A percentile compares a stretch with the other conserved stretches of the same genome.
phyloP scores from a whole-genome alignment of 768 basidiomycete species.

The Naganishia vaughanmartiniae region DNA sequence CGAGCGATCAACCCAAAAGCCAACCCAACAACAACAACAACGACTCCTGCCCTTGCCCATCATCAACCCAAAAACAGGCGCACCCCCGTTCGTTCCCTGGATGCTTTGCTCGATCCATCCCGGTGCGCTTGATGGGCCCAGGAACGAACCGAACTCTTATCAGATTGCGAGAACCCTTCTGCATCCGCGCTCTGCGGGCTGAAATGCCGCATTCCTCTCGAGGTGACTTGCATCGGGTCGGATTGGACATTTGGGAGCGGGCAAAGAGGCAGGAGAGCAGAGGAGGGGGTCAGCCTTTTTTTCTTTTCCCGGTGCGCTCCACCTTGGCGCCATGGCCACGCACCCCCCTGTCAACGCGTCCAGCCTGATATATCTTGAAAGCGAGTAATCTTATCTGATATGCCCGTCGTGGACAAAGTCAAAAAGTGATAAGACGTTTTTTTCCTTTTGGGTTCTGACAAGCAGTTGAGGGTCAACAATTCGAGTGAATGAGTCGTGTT shows the following conservation, averaged over 20 bases:
- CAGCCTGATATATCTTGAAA: slow-evolving; percentile 10
- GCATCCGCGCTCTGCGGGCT: background rate
- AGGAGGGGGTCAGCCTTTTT: too few relatives aligned
- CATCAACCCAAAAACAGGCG: background rate
- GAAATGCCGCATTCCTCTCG: background rate
- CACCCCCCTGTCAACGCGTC: too few relatives aligned
- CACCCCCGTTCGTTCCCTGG: too few relatives aligned
- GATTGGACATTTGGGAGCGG: slow-evolving; percentile 8
- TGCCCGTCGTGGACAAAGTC: too few relatives aligned
- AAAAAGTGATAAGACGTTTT: background rate
- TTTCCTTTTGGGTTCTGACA: too few relatives aligned
- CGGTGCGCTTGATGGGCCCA: background rate
- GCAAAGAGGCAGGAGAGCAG: background rate
- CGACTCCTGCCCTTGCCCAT: too few relatives aligned
- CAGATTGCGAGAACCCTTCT: background rate
- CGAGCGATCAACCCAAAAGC: too few relatives aligned
- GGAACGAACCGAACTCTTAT: background rate
- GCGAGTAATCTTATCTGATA: slow-evolving; percentile 21
- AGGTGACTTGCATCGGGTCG: background rate
- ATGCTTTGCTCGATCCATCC: too few relatives aligned
- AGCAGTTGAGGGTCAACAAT: too few relatives aligned
- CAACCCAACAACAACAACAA: too few relatives aligned
- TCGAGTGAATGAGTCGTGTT: too few relatives aligned
- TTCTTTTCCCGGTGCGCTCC: background rate
- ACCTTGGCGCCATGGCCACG: background rate